Percentiles rank a stretch among this genome's conserved stretches.
Evolutionary conservation across 2,329 filamentous ascomycete species (phyloP).

Genomic region (Aspergillus texensis): DNA sequence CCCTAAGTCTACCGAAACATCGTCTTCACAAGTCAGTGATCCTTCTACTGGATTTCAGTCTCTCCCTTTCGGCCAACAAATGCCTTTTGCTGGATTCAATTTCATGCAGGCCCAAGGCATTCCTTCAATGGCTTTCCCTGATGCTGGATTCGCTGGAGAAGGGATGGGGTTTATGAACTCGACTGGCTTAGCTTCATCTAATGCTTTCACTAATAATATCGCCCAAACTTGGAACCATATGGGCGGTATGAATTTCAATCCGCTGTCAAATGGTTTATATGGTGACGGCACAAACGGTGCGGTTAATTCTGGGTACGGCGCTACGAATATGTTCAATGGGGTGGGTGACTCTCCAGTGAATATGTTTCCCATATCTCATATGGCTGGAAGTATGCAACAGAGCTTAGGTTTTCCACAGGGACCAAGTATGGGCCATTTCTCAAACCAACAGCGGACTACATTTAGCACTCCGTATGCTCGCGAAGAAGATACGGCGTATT

Average conservation of each 20-base stretch:
- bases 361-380: slow-evolving; percentile 41
- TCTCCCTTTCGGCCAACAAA: slow-evolving; percentile 37
- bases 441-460: slow-evolving; percentile 60
- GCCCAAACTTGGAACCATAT: slow-evolving; percentile 48
- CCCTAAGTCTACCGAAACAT: slow-evolving; percentile 10
- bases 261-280: slow-evolving; percentile 40
- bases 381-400: slow-evolving; percentile 31
- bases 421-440: slow-evolving; percentile 48
- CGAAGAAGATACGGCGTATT: slow-evolving; percentile 87
- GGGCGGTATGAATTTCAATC: slow-evolving; percentile 45
- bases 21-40: slow-evolving; percentile 21
- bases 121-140: slow-evolving; percentile 37
- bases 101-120: slow-evolving; percentile 36
- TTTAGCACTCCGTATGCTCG: slow-evolving; percentile 59
- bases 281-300: slow-evolving; percentile 33
- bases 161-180: slow-evolving; percentile 43
- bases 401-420: slow-evolving; percentile 36
- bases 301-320: slow-evolving; percentile 34
- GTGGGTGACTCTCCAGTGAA: slow-evolving; percentile 35
- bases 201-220: slow-evolving; percentile 36
- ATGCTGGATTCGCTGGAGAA: slow-evolving; percentile 35
- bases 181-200: slow-evolving; percentile 39
- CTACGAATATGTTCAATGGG: slow-evolving; percentile 40
- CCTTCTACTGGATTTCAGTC: slow-evolving; percentile 18
- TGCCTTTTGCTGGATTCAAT: slow-evolving; percentile 37